Conservation (phyloP, 83 land plant species). For the Isoetes engelmannii region DNA sequence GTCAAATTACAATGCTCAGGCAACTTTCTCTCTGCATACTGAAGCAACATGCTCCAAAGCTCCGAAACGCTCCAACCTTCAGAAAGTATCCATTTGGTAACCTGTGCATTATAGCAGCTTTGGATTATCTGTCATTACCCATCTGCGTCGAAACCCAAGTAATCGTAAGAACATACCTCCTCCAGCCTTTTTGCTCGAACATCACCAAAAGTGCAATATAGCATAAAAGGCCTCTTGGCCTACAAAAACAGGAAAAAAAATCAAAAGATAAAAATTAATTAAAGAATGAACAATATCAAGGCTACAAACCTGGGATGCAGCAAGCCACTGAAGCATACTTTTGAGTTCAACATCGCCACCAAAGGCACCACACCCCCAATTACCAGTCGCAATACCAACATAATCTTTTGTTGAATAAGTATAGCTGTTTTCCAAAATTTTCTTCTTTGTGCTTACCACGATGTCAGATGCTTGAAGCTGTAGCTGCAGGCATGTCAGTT, state of each 20-base stretch:
- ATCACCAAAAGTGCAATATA: constrained; percentile 65
- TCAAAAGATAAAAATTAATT: neutral
- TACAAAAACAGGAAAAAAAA: constrained; percentile 23
- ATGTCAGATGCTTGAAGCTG: neutral
- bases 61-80: constrained; percentile 87
- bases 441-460: neutral
- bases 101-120: constrained; percentile 21
- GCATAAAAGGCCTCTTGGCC: constrained; percentile 68
- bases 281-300: neutral
- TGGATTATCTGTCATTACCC: neutral
- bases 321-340: constrained; percentile 33
- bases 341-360: constrained; percentile 30
- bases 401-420: neutral
- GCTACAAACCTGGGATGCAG: constrained; percentile 18
- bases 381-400: constrained; percentile 28
- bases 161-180: constrained; percentile 38
- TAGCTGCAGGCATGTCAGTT: neutral
- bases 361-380: constrained; percentile 36
- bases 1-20: constrained; percentile 29
- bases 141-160: neutral
- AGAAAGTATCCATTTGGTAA: constrained; percentile 58
- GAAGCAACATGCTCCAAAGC: constrained; percentile 66
- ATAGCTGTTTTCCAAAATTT: neutral
- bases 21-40: constrained; percentile 46
- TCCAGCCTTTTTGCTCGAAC: constrained; percentile 38